phyloP scores from a whole-genome alignment of 345 rosid genomes.

The Lagerstroemia speciosa region DNA sequence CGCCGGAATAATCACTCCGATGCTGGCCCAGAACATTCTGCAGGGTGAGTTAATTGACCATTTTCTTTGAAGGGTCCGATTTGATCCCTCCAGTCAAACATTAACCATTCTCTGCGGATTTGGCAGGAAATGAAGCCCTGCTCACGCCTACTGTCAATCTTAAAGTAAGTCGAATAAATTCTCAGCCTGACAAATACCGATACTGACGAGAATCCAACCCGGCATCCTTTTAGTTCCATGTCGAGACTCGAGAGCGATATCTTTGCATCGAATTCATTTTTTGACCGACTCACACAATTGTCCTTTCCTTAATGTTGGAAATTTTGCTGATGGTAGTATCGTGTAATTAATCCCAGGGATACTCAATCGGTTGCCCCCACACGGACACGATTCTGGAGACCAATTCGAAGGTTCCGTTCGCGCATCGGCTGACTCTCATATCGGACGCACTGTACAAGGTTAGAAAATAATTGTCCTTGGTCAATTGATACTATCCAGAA shows the following conservation, averaged over 20 bases:
- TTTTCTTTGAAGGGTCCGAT: background rate
- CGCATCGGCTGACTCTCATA: constrained; percentile 22
- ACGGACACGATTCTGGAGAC: constrained; percentile 17
- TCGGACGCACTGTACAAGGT: constrained; percentile 27
- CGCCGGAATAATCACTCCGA: constrained; percentile 15
- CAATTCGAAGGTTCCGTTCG: constrained; percentile 18
- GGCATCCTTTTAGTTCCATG: no score
- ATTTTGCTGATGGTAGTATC: background rate
- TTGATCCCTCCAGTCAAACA: background rate
- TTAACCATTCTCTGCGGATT: background rate
- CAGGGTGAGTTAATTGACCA: constrained; percentile 3
- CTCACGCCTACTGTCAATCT: constrained; percentile 17
- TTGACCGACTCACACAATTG: background rate
- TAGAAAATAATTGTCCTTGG: background rate
- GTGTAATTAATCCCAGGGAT: constrained; percentile 15
- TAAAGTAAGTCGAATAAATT: constrained; percentile 14
- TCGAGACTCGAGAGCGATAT: no score
- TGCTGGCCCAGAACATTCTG: constrained; percentile 10
- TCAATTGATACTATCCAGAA: background rate
- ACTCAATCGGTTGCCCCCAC: constrained; percentile 21
- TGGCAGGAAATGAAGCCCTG: constrained; percentile 16
- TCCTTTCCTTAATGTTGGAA: background rate
- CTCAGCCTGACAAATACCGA: no score
- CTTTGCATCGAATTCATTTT: no score
- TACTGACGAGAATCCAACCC: no score